Conservation (phyloP, 805 yeast genomes). For the Myxozyma lipomycoides region DNA sequence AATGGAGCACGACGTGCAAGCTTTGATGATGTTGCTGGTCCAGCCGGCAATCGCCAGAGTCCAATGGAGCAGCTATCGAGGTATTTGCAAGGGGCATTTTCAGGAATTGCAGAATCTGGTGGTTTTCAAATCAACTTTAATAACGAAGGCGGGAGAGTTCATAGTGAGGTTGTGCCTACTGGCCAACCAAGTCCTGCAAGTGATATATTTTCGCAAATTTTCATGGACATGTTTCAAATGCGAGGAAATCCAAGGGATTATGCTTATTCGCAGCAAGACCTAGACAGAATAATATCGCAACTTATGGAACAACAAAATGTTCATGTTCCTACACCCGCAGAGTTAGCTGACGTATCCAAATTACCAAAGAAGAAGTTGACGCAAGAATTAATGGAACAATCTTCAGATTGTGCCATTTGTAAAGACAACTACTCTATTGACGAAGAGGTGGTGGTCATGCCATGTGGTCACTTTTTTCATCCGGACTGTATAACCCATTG, state of each 20-base stretch:
- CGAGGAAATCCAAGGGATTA: slow-evolving; percentile 26
- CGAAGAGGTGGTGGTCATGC: slow-evolving; percentile 18
- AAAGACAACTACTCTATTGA: slow-evolving; percentile 18
- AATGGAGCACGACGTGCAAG: not conserved
- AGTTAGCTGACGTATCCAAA: slow-evolving; percentile 11
- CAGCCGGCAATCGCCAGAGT: slow-evolving; percentile 1
- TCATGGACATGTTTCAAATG: slow-evolving; percentile 12
- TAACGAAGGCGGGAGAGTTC: slow-evolving; percentile 27
- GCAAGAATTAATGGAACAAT: slow-evolving; percentile 5
- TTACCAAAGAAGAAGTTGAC: slow-evolving; percentile 5
- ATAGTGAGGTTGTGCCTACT: not conserved
- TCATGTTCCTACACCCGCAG: slow-evolving; percentile 26
- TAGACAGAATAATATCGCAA: slow-evolving; percentile 27
- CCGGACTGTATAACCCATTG: slow-evolving; percentile 28
- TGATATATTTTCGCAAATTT: not conserved
- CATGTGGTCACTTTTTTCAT: slow-evolving; percentile 29
- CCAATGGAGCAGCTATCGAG: slow-evolving; percentile 20
- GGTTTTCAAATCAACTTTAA: not conserved
- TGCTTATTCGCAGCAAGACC: slow-evolving; percentile 24
- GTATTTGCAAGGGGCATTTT: slow-evolving; percentile 19
- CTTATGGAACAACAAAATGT: slow-evolving; percentile 26
- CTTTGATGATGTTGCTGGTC: not conserved
- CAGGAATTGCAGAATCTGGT: slow-evolving; percentile 6
- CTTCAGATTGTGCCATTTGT: slow-evolving; percentile 29
- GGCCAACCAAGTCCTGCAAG: not conserved